Percentiles rank a stretch among this genome's conserved stretches.
Conservation (phyloP, 225 moss, liverwort and hornwort species). For the Bryum argenteum region DNA sequence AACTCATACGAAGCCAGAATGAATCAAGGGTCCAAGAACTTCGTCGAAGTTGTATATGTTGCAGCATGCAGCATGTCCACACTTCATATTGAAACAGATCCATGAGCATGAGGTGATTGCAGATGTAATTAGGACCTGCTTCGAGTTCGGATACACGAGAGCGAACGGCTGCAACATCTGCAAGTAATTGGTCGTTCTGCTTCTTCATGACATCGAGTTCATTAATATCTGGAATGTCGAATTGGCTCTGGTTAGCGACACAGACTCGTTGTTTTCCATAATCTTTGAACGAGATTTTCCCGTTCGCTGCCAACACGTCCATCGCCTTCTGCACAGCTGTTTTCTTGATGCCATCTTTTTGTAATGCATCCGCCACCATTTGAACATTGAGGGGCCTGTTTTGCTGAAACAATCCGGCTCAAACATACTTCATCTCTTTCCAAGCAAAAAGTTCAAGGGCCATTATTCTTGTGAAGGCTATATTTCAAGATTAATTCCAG, state of each 20-base stretch:
- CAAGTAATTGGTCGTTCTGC: slow-evolving; percentile 60
- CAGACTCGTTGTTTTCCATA: slow-evolving; percentile 92
- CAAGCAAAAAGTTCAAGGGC: neutral
- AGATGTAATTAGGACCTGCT: slow-evolving; percentile 49
- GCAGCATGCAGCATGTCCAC: neutral
- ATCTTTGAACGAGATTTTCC: slow-evolving; percentile 77
- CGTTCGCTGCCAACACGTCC: slow-evolving; percentile 70
- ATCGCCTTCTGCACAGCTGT: slow-evolving; percentile 78
- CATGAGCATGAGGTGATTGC: neutral
- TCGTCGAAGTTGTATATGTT: neutral
- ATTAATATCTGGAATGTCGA: slow-evolving; percentile 64
- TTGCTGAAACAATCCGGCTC: slow-evolving; percentile 61
- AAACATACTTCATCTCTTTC: neutral
- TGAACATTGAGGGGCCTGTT: slow-evolving; percentile 90
- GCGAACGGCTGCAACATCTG: slow-evolving; percentile 62
- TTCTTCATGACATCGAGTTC: slow-evolving; percentile 86
- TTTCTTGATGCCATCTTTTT: slow-evolving; percentile 80
- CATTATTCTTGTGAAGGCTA: neutral
- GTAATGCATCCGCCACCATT: slow-evolving; percentile 84
- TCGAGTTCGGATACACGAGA: slow-evolving; percentile 60
- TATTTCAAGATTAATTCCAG: neutral
- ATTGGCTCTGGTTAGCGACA: slow-evolving; percentile 80
- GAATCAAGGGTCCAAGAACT: neutral
- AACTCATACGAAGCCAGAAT: neutral
- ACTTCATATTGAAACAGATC: neutral